Conservation (phyloP, 331 rosid genomes). For the Phaseolus coccineus region DNA sequence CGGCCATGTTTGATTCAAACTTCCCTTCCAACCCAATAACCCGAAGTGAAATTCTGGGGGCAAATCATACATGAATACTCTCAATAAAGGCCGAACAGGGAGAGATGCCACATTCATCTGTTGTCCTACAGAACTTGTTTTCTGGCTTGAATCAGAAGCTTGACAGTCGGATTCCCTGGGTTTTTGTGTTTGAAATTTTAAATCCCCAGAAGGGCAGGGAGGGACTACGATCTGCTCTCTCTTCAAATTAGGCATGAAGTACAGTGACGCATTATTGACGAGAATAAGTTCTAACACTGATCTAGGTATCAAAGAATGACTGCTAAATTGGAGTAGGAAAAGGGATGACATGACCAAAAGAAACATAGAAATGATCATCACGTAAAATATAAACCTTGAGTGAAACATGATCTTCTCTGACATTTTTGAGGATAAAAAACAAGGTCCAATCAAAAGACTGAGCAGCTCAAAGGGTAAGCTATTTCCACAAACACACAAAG, state of each 20-base stretch:
- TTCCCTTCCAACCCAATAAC: slow-evolving; percentile 88
- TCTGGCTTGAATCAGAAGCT: slow-evolving; percentile 47
- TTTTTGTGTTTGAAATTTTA: slow-evolving; percentile 36
- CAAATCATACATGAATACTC: slow-evolving; percentile 90
- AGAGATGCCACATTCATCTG: slow-evolving; percentile 50
- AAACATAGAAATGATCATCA: slow-evolving; percentile 73
- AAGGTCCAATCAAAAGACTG: slow-evolving; percentile 19
- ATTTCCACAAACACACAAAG: slow-evolving; percentile 31
- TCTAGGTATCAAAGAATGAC: slow-evolving; percentile 67
- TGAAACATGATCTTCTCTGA: slow-evolving; percentile 73
- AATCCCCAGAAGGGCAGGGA: slow-evolving; percentile 41
- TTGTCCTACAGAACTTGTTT: slow-evolving; percentile 41
- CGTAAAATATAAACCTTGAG: slow-evolving; percentile 65
- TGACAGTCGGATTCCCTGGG: slow-evolving; percentile 50
- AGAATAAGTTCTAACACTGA: slow-evolving; percentile 78
- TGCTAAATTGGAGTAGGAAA: slow-evolving; percentile 74
- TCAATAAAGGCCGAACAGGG: slow-evolving; percentile 58
- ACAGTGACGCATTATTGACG: slow-evolving; percentile 65
- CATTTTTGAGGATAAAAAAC: slow-evolving; percentile 56
- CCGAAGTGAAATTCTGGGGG: slow-evolving; percentile 93
- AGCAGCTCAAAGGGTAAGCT: slow-evolving; percentile 28
- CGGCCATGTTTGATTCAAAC: slow-evolving; percentile 82
- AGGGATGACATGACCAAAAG: slow-evolving; percentile 76
- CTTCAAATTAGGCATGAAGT: slow-evolving; percentile 59
- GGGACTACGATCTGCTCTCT: slow-evolving; percentile 50